These are phyloP conservation scores for Colletotrichum noveboracense DNA, from an alignment of 2,329 filamentous ascomycete species.

Conservation along the genomic window DNA sequence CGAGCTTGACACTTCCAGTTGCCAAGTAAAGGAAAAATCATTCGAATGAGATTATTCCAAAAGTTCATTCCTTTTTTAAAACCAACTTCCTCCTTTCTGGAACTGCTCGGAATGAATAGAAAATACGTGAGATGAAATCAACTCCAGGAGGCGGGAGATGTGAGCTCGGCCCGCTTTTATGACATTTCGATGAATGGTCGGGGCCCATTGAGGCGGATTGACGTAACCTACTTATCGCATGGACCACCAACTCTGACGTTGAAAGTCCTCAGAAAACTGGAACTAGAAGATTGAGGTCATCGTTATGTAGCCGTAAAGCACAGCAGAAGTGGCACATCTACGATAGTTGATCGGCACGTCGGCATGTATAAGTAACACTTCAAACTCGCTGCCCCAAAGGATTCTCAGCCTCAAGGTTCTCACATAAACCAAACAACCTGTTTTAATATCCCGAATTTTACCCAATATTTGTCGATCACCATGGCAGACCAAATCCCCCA, in stretches of 20 bases:
- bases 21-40: too few species aligned
- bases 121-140: background rate
- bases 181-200: background rate
- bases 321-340: background rate
- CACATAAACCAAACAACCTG: background rate
- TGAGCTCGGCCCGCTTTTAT: conserved; percentile 10
- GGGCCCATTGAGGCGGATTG: background rate
- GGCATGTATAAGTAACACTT: background rate
- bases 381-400: background rate
- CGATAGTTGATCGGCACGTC: background rate
- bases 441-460: background rate
- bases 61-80: fast-evolving
- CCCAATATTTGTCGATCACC: too few species aligned
- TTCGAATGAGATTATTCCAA: background rate
- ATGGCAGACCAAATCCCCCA: conserved; percentile 24
- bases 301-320: background rate
- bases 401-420: background rate
- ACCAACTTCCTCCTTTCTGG: background rate
- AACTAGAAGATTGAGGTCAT: background rate
- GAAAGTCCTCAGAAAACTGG: background rate
- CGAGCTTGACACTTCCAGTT: background rate
- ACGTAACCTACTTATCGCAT: background rate
- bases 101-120: background rate
- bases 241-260: background rate
- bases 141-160: background rate